phyloP scores from a whole-genome alignment of 306 rosid species.

The Fagus crenata region DNA sequence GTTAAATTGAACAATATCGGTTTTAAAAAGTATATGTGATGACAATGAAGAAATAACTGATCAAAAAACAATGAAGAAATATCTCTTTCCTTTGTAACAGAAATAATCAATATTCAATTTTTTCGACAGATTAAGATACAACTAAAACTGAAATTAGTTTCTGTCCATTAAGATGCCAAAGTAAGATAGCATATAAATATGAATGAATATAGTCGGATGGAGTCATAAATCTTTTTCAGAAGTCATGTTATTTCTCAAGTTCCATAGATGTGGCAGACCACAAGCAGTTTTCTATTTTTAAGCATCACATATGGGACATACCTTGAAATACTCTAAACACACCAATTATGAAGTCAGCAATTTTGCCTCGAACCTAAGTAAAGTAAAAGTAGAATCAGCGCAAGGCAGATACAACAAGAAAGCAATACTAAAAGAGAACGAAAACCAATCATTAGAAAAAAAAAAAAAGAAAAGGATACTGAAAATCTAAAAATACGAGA shows the following conservation, averaged over 20 bases:
- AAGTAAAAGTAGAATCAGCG: conserved; percentile 28
- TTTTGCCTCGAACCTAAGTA: conserved; percentile 63
- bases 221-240: background rate
- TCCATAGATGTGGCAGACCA: background rate
- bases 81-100: background rate
- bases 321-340: conserved; percentile 84
- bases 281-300: background rate
- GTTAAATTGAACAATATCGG: conserved; percentile 15
- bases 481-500: background rate
- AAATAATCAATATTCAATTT: background rate
- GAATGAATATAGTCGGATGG: background rate
- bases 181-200: background rate
- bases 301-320: conserved; percentile 26
- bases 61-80: no score
- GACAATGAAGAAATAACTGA: no score
- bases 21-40: background rate
- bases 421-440: background rate
- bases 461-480: background rate
- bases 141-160: background rate
- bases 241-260: background rate
- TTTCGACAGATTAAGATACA: background rate
- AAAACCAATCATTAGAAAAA: background rate
- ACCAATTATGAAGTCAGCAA: conserved; percentile 64
- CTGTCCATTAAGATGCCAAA: background rate
- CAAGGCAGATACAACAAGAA: conserved; percentile 12